Evolutionary conservation across 208 protist species (phyloP), one percentile per base, ranked within the genome.

Genomic region (Trypanosoma platydactyli): DNA sequence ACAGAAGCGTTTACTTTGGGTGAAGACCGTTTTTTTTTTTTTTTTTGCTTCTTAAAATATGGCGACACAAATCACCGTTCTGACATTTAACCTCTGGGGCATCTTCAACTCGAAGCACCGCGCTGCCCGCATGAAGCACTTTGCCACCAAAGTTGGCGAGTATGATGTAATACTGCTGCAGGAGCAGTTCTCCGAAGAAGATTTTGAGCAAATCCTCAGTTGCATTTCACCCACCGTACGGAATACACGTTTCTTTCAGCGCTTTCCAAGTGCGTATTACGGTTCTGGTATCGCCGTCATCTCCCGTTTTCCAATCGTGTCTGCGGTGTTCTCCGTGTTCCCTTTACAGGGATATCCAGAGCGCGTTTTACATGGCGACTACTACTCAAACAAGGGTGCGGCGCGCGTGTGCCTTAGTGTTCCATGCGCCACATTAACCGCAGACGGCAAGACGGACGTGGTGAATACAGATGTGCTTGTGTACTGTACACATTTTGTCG

Each of bases 21-120:
- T 9, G 33, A 9, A 9, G 33, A 9, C 9, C 5, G 3, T 38
- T 38, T 38, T 9, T 38, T 38, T 9, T 38, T 38, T 12, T 29
- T 29, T 13, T 54, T 35, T 3, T 24, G 3, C 49, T 35, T 30
- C 22, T 30, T 5, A 13, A 50, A 33, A 0, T 20, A 51, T 64
- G 33, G 4, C 57, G 11, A 57, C 63, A 15, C 68, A 73, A 18
- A 64, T 94, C 46, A 85, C 80, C 9, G 89, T 95, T 45, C 73
- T 90, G 24, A 93, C 81, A 12, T 93, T 84, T 63, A 95, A 95
- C 57, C 60, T 95, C 16, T 95, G 89, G 87, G 89, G 89, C n/a
- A 95, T 95, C 46, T 95, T 95, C 65, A 95, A 93, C 74, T 89
- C 89, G 0, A 90, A 86, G 68, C 73, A 88, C 64, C 84, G 85